These are phyloP conservation scores for Chlamydomonas incerta DNA, from an alignment of 139 green algal species.

Conservation along the genomic window DNA sequence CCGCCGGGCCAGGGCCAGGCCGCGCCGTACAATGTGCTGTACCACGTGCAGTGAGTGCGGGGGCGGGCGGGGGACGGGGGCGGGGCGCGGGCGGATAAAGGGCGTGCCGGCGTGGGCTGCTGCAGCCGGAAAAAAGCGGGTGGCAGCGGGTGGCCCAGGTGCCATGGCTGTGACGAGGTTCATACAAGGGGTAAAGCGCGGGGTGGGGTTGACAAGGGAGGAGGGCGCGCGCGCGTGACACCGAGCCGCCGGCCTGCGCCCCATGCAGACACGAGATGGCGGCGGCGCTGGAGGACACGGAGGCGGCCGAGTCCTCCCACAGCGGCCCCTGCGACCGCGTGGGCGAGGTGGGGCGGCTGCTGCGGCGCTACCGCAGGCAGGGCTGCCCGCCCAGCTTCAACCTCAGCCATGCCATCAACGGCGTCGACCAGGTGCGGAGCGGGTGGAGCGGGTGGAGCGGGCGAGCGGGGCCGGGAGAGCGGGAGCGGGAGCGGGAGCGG, in stretches of 20 bases:
- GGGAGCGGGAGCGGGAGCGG: too few species aligned
- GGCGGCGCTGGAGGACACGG: not conserved
- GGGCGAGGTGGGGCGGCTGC: conserved; percentile 51
- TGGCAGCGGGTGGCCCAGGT: too few species aligned
- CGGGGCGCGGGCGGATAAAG: too few species aligned
- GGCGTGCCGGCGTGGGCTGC: too few species aligned
- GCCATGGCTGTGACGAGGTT: too few species aligned
- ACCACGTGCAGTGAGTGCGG: not conserved
- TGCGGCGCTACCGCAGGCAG: conserved; percentile 43
- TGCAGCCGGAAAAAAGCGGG: too few species aligned
- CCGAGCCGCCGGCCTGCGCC: too few species aligned
- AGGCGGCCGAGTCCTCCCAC: not conserved
- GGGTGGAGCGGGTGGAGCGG: too few species aligned
- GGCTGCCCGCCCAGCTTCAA: conserved; percentile 23
- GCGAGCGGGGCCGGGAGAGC: not conserved
- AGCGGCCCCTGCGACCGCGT: conserved; percentile 40
- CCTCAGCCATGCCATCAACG: conserved; percentile 41
- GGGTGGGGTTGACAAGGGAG: too few species aligned
- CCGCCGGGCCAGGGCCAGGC: conserved; percentile 13
- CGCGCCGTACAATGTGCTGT: not conserved
- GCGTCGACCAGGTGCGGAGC: conserved; percentile 40
- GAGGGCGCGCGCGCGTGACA: too few species aligned
- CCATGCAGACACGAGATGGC: not conserved
- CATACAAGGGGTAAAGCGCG: too few species aligned
- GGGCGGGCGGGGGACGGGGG: too few species aligned